phyloP scores from a whole-genome alignment of 2,329 filamentous ascomycete genomes.

The Botrytis deweyae region DNA sequence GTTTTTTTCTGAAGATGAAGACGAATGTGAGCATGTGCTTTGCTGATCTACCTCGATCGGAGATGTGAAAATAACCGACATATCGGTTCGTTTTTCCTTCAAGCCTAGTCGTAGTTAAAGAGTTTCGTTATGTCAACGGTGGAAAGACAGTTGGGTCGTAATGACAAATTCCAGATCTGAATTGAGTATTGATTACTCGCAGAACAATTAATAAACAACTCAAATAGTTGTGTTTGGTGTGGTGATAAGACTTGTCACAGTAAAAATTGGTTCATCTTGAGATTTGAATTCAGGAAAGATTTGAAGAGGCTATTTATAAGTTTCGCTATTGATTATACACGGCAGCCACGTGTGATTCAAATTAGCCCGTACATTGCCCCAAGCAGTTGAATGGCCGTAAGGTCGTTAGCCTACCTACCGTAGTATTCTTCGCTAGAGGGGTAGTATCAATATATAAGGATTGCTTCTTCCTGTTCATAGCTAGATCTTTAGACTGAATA shows the following conservation, averaged over 20 bases:
- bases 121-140: not conserved
- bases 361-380: not conserved
- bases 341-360: not conserved
- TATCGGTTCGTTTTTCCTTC: not conserved
- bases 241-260: not conserved
- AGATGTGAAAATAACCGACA: not conserved
- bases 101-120: not conserved
- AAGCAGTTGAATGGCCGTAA: too few relatives aligned
- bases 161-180: not conserved
- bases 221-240: not conserved
- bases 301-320: not conserved
- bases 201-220: not conserved
- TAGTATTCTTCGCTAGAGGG: too few relatives aligned
- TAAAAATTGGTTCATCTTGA: not conserved
- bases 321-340: not conserved
- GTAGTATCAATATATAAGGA: too few relatives aligned
- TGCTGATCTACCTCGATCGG: not conserved
- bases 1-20: not conserved
- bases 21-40: not conserved
- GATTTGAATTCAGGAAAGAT: not conserved
- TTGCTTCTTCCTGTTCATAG: too few relatives aligned
- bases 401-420: too few relatives aligned
- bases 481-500: too few relatives aligned
- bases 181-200: not conserved
- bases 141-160: not conserved